phyloP scores from a whole-genome alignment of 495 filamentous ascomycete species.

The Xylaria telfairii region DNA sequence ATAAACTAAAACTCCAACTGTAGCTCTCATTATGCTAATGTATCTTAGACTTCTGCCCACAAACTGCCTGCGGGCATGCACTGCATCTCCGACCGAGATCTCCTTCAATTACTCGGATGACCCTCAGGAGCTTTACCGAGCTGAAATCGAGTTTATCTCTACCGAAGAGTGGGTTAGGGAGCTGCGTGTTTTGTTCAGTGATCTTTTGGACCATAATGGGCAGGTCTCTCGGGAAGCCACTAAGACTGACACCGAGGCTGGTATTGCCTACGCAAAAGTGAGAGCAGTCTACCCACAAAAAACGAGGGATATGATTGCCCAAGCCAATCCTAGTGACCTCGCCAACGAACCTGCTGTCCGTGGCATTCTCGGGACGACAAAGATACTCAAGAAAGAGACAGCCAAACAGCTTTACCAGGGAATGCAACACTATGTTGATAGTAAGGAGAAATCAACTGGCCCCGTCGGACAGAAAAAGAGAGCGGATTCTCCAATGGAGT shows the following conservation, averaged over 20 bases:
- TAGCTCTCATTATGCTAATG: not conserved
- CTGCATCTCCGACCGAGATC: constrained; percentile 70
- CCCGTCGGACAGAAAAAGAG: constrained; percentile 29
- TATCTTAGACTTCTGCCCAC: constrained; percentile 41
- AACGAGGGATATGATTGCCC: constrained; percentile 54
- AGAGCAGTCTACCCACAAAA: constrained; percentile 67
- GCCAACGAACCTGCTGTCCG: constrained; percentile 44
- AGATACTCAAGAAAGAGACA: constrained; percentile 44
- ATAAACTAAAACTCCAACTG: not conserved
- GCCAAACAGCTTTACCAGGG: constrained; percentile 33
- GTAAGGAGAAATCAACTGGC: constrained; percentile 35
- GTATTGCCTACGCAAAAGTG: constrained; percentile 68
- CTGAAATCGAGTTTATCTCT: constrained; percentile 69
- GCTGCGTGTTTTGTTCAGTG: constrained; percentile 55
- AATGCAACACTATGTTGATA: constrained; percentile 43
- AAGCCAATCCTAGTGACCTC: constrained; percentile 47
- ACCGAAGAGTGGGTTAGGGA: constrained; percentile 64
- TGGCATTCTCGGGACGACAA: constrained; percentile 55
- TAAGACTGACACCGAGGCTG: constrained; percentile 58
- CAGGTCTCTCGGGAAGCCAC: constrained; percentile 50
- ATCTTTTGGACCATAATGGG: constrained; percentile 55
- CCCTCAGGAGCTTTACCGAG: constrained; percentile 55
- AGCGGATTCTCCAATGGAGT: constrained; percentile 50
- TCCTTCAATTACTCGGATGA: constrained; percentile 63
- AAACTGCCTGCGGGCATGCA: constrained; percentile 62